Evolutionary conservation across 2,329 filamentous ascomycete genomes (phyloP), one percentile per base, ranked within the genome.

Genomic region (Periconia sp.): DNA sequence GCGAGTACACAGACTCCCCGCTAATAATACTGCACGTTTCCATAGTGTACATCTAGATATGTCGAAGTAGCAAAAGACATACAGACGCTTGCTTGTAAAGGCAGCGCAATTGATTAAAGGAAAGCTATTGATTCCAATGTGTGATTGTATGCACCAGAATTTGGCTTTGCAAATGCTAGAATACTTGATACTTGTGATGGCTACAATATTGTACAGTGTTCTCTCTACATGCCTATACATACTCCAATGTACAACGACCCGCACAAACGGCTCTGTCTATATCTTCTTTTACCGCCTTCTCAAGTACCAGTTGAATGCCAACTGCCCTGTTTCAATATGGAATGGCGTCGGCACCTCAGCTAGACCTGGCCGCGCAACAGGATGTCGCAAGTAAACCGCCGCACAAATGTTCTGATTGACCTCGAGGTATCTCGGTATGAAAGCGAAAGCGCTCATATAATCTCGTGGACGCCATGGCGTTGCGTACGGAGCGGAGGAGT

Each of bases 381-480:
- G 94, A 75, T 99, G 92, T 44, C 94, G 82, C 50, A 99, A 75
- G 70, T 99, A 99, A 28, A 99, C 91, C 9, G 94, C 94, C 1
- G 92, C 87, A 73, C 94, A 99, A 61, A 97, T 88, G 65, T 92
- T 95, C 71, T 95, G 94, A 78, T 97, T 96, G 59, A 99, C 94
- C 75, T 99, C 95, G 48, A 99, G 82, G 71, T 97, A 99, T 40
- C 88, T 79, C 9, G 94, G 94, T 56, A 99, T 91, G 72, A 96
- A 96, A 17, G 92, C 91, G 72, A 99, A 99, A 0, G 92, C 85
- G 37, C 83, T 80, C 88, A 99, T 95, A 72, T 83, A 97, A 38
- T 87, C 81, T 42, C 91, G 81, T 10, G 94, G 94, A 53, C 80
- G 75, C 94, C 94, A 99, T 10, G 94, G 94, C 2, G 92, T 96